A percentile compares a stretch with the other conserved stretches of the same genome.
Conservation (phyloP, 305 asterid genomes). For the Fraxinus latifolia region DNA sequence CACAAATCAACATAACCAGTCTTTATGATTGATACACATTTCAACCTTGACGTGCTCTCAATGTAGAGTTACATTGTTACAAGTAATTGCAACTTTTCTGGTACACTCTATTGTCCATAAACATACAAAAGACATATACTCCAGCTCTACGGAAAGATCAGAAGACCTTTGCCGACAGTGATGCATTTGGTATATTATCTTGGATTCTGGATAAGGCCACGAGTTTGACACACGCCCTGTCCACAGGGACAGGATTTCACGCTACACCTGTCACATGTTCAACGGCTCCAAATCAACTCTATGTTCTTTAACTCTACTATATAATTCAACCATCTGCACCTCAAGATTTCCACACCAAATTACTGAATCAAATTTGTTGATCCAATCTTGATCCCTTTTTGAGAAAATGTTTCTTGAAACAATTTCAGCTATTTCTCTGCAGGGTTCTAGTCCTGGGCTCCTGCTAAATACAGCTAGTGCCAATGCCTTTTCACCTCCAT, state of each 20-base stretch:
- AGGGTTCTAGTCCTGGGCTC: constrained; percentile 31
- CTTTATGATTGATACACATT: neutral
- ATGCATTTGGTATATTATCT: constrained; percentile 12
- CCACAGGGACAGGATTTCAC: constrained; percentile 25
- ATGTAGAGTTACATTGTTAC: neutral
- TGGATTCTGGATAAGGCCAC: constrained; percentile 32
- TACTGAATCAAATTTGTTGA: neutral
- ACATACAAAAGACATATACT: neutral
- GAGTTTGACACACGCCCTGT: constrained; percentile 66
- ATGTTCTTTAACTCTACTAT: constrained; percentile 27
- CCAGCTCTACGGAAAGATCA: constrained; percentile 3
- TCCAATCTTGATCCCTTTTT: neutral
- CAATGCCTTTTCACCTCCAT: neutral
- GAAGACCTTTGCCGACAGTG: neutral
- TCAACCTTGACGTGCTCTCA: neutral
- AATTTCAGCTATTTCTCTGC: constrained; percentile 42
- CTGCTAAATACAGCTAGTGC: constrained; percentile 20
- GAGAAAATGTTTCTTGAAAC: constrained; percentile 43
- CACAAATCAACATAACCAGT: neutral
- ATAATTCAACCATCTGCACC: constrained; percentile 20
- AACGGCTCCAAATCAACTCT: constrained; percentile 28
- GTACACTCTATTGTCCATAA: neutral
- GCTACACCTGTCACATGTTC: constrained; percentile 36
- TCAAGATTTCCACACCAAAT: constrained; percentile 18
- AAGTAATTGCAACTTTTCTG: neutral